A percentile compares a stretch with the other conserved stretches of the same genome.
These are phyloP conservation scores for Afroboletus lepidellus DNA, from an alignment of 1,284 basidiomycete species.

Conservation along the genomic window DNA sequence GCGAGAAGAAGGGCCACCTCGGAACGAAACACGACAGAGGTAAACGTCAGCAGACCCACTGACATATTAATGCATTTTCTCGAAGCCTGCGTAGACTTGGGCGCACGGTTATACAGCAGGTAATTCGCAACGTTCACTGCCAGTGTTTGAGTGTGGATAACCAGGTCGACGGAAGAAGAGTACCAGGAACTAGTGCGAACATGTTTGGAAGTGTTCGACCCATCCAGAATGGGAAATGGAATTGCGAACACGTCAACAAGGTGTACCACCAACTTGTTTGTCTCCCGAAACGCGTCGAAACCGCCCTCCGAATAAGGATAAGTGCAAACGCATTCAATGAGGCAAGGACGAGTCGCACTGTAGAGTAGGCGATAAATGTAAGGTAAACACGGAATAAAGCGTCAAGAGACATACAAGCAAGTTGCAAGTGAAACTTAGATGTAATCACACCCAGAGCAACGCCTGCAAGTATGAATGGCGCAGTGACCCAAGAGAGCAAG, in stretches of 20 bases:
- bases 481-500: constrained; percentile 54
- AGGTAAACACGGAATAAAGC: not conserved
- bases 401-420: constrained; percentile 47
- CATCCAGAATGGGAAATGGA: constrained; percentile 93
- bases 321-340: constrained; percentile 66
- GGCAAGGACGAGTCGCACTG: constrained; percentile 79
- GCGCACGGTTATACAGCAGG: constrained; percentile 49
- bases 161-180: constrained; percentile 2
- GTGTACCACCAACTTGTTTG: constrained; percentile 60
- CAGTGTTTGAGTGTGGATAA: constrained; percentile 2
- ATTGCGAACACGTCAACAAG: constrained; percentile 76
- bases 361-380: not conserved
- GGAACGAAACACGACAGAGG: constrained; percentile 75
- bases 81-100: constrained; percentile 42
- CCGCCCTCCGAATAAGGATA: constrained; percentile 60
- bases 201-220: constrained; percentile 93
- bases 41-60: constrained; percentile 58
- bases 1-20: constrained; percentile 74
- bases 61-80: constrained; percentile 37
- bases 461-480: constrained; percentile 45
- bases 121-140: constrained; percentile 62
- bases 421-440: constrained; percentile 62
- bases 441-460: constrained; percentile 42
- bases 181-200: constrained; percentile 82
- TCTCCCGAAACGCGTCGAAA: constrained; percentile 63